Percentiles rank a stretch among this genome's conserved stretches.
Conservation (phyloP, 2,329 filamentous ascomycete genomes). For the Aspergillus neoniger region DNA sequence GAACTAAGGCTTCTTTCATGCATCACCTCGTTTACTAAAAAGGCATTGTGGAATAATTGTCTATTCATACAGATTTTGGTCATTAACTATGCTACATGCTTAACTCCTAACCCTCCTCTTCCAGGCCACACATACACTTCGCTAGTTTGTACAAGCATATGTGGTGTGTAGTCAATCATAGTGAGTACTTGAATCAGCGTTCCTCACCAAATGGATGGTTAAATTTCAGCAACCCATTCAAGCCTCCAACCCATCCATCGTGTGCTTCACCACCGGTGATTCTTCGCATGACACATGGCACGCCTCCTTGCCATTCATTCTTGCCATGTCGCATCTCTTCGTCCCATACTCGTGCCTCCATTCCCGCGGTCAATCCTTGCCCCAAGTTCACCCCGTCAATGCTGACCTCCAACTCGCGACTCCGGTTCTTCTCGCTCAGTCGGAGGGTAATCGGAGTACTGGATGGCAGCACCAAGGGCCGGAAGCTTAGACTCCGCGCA, state of each 20-base stretch:
- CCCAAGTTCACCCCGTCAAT: constrained; percentile 72
- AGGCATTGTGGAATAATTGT: too few species aligned
- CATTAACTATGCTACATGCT: neutral
- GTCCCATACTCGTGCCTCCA: constrained; percentile 85
- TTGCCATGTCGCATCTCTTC: constrained; percentile 66
- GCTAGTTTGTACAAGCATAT: too few species aligned
- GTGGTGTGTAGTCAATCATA: too few species aligned
- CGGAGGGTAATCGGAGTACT: constrained; percentile 81
- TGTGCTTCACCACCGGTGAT: constrained; percentile 59
- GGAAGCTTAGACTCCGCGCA: constrained; percentile 85
- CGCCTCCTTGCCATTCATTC: constrained; percentile 70
- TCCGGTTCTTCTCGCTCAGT: constrained; percentile 77
- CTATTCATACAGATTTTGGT: neutral
- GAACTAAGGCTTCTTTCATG: too few species aligned
- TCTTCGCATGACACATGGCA: constrained; percentile 83
- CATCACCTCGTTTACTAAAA: too few species aligned
- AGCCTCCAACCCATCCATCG: constrained; percentile 93
- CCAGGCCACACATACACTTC: too few species aligned
- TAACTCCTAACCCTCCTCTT: neutral
- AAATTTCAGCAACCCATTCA: constrained; percentile 93
- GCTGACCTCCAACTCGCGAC: constrained; percentile 74
- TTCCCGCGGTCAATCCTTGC: constrained; percentile 68
- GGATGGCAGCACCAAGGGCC: constrained; percentile 83
- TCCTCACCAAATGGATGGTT: constrained; percentile 91
- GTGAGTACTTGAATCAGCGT: constrained; percentile 10